These are phyloP conservation scores for Scolecobasidium constrictum DNA, from an alignment of 2,329 filamentous ascomycete genomes.

Conservation along the genomic window DNA sequence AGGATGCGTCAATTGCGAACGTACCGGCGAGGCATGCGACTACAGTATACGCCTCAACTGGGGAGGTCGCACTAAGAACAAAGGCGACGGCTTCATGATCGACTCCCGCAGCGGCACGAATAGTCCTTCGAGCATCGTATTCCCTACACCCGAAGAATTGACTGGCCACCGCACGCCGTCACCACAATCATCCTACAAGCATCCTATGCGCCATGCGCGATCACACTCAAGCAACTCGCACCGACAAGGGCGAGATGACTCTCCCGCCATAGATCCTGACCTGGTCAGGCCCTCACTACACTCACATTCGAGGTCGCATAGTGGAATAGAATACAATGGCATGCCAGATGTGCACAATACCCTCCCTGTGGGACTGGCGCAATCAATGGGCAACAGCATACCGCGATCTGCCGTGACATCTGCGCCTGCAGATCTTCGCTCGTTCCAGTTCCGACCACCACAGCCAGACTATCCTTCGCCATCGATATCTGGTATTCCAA, in stretches of 20 bases:
- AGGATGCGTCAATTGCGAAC: conserved; percentile 46
- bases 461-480: conserved; percentile 4
- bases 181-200: conserved; percentile 8
- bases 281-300: conserved; percentile 12
- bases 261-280: conserved; percentile 19
- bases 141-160: conserved; percentile 8
- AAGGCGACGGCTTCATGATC: conserved; percentile 20
- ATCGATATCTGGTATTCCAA: conserved; percentile 1
- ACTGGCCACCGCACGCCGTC: conserved; percentile 12
- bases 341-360: not conserved
- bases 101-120: conserved; percentile 3
- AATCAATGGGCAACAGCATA: not conserved
- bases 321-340: not conserved
- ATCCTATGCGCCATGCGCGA: conserved; percentile 15
- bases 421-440: not conserved
- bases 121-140: conserved; percentile 11
- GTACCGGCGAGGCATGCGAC: conserved; percentile 63
- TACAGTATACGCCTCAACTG: conserved; percentile 75
- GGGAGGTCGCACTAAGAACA: conserved; percentile 59
- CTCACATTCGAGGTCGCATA: conserved; percentile 4
- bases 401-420: conserved; percentile 5
- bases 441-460: conserved; percentile 1
- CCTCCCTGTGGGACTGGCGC: not conserved
- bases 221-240: conserved; percentile 17
- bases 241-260: conserved; percentile 13